Base-by-base conservation (phyloP, 2,329 filamentous ascomycete species). In the Penicillium sclerotigenum region DNA sequence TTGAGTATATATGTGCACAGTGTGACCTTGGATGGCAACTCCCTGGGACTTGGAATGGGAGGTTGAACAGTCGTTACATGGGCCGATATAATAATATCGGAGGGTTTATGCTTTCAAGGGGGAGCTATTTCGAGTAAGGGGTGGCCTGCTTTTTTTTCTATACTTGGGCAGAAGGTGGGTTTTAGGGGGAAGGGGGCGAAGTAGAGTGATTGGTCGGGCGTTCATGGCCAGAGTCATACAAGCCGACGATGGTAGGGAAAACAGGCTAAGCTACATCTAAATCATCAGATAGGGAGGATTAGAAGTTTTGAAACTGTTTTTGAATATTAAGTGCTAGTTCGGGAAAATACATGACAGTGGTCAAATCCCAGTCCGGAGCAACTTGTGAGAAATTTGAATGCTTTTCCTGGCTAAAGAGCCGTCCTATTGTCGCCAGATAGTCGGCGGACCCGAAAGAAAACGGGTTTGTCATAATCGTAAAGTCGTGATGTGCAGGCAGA, bases 391-490 rank as follows among this genome's bases (percentile, higher is more conserved):
- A 36, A 45, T 47, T 33, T 42, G 47, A 52, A 42, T 37, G 43
- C 50, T 56, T 59, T 56, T 52, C 38, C 53, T 48, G 47, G 56
- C 56, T 54, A 46, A 51, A 59, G 47, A 59, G 56, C 54, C 53
- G 40, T 33, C 34, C 34, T 36, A 31, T 31, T 54, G 28, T 53
- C 53, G 58, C 60, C 42, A 22, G n/a, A 26, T 42, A 29, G 18
- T 31, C 14, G 49, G 46, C 48, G 50, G 59, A 54, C 40, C 36
- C 37, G 43, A 58, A 59, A 57, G 20, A 48, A 41, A 40, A 34
- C 18, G 26, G 26, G 26, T 50, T 59, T 59, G n/a, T 63, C 57
- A 51, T 64, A 52, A 61, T 65, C 63, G 59, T 65, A 59, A 65
- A 48, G 40, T 65, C 63, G 56, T 65, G 52, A 38, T 28, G 33